Base-by-base conservation (phyloP, 164 flowering plant genomes). In the Vitis cinerea region DNA sequence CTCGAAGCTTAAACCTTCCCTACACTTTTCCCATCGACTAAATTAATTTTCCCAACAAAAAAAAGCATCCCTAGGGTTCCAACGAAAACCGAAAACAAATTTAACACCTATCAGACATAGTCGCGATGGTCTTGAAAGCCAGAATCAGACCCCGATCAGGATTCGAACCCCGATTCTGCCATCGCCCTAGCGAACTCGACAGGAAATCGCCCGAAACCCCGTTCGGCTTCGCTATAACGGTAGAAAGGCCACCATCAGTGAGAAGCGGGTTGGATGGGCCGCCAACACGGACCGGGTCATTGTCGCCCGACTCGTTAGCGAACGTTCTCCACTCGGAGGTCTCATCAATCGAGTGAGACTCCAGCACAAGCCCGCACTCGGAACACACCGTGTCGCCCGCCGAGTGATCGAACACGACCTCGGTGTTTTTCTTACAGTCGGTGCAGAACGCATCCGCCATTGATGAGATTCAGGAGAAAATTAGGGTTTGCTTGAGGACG, bases 281-380 rank as follows among this genome's bases (percentile, higher is more conserved):
- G 9, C 87, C 84, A 47, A 83, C 84, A 70, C 87, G 84, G 69
- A 73, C 80, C 47, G 84, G 84, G 62, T 83, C 84, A 23, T 79
- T 81, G 53, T 81, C 83, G 2, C 81, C 83, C 8, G 87, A 81
- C 72, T 83, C 87, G 63, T 83, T 83, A 23, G 84, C 86, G 77
- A 83, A 83, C 62, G 87, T 83, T 8, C 84, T 17, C 87, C 87
- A 83, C 83, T 83, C 87, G 58, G 84, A 83, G 31, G 83, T 83
- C 80, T 83, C 87, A 66, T 83, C 87, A 72, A 83, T 76, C 66
- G 84, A 81, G 76, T 83, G 84, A 1, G 86, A 82, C 64, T 83
- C 86, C 17, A 81, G 78, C 10, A 83, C 84, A 58, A 83, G 75
- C 2, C 86, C 86, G 74, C 86, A 83, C 76, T 83, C 86, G 15